Evolutionary conservation across 371 early-diverging fungal species (phyloP), one percentile per base, ranked within the genome.

Genomic region (Sporodiniella umbellata): DNA sequence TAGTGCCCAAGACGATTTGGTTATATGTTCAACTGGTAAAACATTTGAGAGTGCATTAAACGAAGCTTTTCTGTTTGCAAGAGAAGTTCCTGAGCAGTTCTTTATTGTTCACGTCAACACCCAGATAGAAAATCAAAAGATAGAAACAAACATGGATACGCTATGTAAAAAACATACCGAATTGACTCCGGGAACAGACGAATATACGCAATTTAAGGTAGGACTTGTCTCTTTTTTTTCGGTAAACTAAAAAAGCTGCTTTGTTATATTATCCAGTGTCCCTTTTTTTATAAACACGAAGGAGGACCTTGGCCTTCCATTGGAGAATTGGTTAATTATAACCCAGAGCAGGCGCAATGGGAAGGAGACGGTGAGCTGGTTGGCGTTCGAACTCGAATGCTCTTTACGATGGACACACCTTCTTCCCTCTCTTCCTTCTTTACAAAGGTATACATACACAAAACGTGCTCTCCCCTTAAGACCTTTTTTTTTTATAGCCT

Each of bases 311-410:
- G 70, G 62, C 55, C 59, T 2, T 45, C 66, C 2, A 38, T 75
- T 44, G 70, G 72, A 11, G 61, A 66, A 15, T n/a, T 75, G 21
- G 62, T 75, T 11, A 63, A 63, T 11, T 69, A 66, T 56, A 61
- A 75, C 22, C 72, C 72, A 6, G 68, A 69, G 10, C 69, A 67
- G 70, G 51, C 72, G 5, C 68, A 69, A 33, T 75, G 76, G 76
- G 70, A 67, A 49, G 76, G 76, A 1, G 76, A 75, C 53, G 76
- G 76, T 23, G 70, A 69, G 35, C 22, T 58, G 14, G 76, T 75
- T 0, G 76, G 76, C 21, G 64, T 75, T 0, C 70, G 64, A 14
- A 63, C 65, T 6, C 57, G 51, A 33, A 45, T 75, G 19, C 53
- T 71, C 14, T 47, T 72, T 12, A 75, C 70, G 12, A 33, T 31